phyloP scores from a whole-genome alignment of 129 eudicot species.

The Sambucus nigra region DNA sequence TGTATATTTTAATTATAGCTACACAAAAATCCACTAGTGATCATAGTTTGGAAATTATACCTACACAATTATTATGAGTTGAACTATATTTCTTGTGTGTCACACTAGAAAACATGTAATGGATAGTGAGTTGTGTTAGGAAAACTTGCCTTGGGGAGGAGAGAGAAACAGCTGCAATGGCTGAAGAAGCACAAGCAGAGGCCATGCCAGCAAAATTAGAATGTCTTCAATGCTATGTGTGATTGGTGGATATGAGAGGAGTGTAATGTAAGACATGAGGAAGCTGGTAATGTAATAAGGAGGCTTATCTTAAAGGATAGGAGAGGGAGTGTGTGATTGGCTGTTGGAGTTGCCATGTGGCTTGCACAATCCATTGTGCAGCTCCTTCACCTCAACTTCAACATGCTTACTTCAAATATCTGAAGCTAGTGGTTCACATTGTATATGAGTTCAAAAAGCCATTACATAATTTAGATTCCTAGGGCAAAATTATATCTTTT shows the following conservation, averaged over 20 bases:
- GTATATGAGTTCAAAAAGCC: too few relatives aligned
- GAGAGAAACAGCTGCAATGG: constrained; percentile 76
- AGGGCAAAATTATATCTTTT: too few relatives aligned
- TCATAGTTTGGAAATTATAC: too few relatives aligned
- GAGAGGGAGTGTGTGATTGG: constrained; percentile 57
- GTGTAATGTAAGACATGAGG: constrained; percentile 4
- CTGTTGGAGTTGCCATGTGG: constrained; percentile 58
- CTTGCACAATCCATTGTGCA: constrained; percentile 34
- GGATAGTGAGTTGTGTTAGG: neutral
- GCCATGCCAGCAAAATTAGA: constrained; percentile 45
- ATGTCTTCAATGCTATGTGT: neutral
- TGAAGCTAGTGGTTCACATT: constrained; percentile 25
- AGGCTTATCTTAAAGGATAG: constrained; percentile 75
- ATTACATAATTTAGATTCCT: too few relatives aligned
- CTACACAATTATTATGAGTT: too few relatives aligned
- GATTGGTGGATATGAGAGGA: too few relatives aligned
- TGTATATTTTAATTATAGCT: too few relatives aligned
- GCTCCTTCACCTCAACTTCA: constrained; percentile 6
- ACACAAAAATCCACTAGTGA: too few relatives aligned
- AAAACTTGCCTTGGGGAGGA: constrained; percentile 67
- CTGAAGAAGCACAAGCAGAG: constrained; percentile 88
- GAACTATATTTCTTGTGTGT: too few relatives aligned
- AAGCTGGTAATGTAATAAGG: constrained; percentile 23
- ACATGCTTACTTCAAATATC: constrained; percentile 18
- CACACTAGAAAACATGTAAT: too few relatives aligned